These are phyloP conservation scores for Ambrosia artemisiifolia DNA, from an alignment of 129 eudicot genomes.

Conservation along the genomic window DNA sequence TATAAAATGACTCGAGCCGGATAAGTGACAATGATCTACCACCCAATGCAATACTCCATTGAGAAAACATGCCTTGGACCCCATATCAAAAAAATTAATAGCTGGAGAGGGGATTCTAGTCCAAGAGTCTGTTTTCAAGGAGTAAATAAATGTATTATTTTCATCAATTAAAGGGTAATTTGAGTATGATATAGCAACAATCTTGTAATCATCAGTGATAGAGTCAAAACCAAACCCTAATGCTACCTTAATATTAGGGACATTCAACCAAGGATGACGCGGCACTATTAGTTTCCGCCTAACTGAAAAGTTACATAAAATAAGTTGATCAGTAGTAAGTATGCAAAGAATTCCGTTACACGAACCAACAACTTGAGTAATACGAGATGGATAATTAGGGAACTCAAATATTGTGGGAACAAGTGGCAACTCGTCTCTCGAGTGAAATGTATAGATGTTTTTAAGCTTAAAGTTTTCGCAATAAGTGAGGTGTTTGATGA, in stretches of 20 bases:
- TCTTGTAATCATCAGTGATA: slow-evolving; percentile 9
- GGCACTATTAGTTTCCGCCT: not conserved
- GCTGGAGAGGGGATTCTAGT: not conserved
- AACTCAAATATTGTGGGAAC: not conserved
- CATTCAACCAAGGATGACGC: not conserved
- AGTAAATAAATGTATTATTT: not conserved
- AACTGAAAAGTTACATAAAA: slow-evolving; percentile 13
- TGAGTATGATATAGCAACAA: not conserved
- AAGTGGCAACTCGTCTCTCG: not conserved
- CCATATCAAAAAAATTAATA: not conserved
- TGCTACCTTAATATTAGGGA: not conserved
- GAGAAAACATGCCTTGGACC: not conserved
- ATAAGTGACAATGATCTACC: no score
- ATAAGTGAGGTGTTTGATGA: not conserved
- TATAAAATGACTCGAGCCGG: not conserved
- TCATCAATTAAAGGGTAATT: no score
- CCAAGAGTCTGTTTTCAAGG: slow-evolving; percentile 3
- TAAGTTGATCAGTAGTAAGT: not conserved
- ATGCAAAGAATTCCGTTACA: slow-evolving; percentile 4
- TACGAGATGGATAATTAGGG: not conserved
- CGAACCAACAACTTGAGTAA: not conserved
- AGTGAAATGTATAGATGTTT: not conserved
- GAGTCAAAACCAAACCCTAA: slow-evolving; percentile 8
- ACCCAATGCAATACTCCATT: slow-evolving; percentile 21
- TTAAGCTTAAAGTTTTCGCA: not conserved